Base-by-base conservation (phyloP, 768 basidiomycete species). In the Leucosporidium scottii region DNA sequence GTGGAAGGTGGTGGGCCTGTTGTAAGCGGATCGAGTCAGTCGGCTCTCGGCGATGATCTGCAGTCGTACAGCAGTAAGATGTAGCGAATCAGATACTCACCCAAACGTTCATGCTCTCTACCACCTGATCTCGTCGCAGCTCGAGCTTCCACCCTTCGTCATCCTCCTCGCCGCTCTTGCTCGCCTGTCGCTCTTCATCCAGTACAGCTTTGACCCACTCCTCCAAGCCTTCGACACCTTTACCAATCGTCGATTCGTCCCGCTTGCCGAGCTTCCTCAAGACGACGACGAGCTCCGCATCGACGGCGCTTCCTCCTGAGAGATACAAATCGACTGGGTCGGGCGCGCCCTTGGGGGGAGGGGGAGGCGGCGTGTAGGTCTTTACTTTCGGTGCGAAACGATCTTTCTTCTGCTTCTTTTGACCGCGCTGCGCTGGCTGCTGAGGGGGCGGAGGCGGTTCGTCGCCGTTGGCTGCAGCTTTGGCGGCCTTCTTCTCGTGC, bases 61-160 rank as follows among this genome's bases (percentile, higher is more conserved):
- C 17, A 61, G 30, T 0, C 2, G 23, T 30, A 25, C 50, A 23
- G 12, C 17, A 6, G 15, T 13, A 10, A 54, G 10, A 34, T 20
- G 28, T 13, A 50, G 34, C 10, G 23, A 5, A 9, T 27, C 23
- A 17, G 6, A 13, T 23, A 82, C 90, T 74, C 76, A 94, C 93
- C 93, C 93, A 98, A 64, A 94, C 91, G 5, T 91, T 91, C 39
- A 93, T 74, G 81, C 87, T 88, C 64, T 85, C 81, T 28, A 84
- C 81, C 72, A 83, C 71, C 23, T 73, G 72, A 80, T 76, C 60
- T 78, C 82, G 82, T 18, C 61, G 50, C 34, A 64, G 39, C 49
- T 69, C 65, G 27, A 68, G 30, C 30, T 66, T 64, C 70, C 70
- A 72, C 25, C 66, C 67, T n/a, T 71, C 64, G 27, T 81, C 82